Conservation (phyloP, 441 rosid species). For the Eruca vesicaria region DNA sequence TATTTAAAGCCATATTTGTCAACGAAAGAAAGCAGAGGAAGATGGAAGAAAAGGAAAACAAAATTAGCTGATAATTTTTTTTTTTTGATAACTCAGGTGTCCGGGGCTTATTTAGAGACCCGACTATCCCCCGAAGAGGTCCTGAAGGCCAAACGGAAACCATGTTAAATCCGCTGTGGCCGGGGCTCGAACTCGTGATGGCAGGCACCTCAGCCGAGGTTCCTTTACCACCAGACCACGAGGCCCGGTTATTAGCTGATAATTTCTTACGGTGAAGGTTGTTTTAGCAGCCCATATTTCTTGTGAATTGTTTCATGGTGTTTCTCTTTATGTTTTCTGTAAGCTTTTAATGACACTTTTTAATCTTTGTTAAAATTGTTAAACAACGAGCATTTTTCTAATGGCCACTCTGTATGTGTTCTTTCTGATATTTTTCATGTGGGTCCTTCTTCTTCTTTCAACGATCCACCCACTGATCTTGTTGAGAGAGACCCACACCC, state of each 20-base stretch:
- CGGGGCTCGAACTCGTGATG: too few relatives aligned
- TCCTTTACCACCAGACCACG: too few relatives aligned
- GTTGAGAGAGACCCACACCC: too few relatives aligned
- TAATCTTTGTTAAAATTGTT: constrained; percentile 2
- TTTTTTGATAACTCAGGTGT: too few relatives aligned
- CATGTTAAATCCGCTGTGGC: too few relatives aligned
- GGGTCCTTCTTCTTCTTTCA: too few relatives aligned
- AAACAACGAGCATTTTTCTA: not conserved
- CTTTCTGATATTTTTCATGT: not conserved
- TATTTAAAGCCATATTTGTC: not conserved
- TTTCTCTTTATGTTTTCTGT: constrained; percentile 6
- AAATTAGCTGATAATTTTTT: constrained; percentile 11
- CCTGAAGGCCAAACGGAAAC: too few relatives aligned
- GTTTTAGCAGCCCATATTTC: constrained; percentile 21
- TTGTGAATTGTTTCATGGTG: constrained; percentile 33
- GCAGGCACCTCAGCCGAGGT: too few relatives aligned
- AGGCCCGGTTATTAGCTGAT: too few relatives aligned
- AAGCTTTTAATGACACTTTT: constrained; percentile 14
- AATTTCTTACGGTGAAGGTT: constrained; percentile 6
- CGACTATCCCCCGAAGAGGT: too few relatives aligned
- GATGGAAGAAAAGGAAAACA: not conserved
- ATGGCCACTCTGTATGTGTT: not conserved
- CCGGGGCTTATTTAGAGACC: too few relatives aligned
- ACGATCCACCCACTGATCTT: too few relatives aligned
- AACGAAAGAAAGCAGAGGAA: constrained; percentile 19